These are phyloP conservation scores for Danielozyma ontarioensis DNA, from an alignment of 805 yeast genomes.

Conservation along the genomic window DNA sequence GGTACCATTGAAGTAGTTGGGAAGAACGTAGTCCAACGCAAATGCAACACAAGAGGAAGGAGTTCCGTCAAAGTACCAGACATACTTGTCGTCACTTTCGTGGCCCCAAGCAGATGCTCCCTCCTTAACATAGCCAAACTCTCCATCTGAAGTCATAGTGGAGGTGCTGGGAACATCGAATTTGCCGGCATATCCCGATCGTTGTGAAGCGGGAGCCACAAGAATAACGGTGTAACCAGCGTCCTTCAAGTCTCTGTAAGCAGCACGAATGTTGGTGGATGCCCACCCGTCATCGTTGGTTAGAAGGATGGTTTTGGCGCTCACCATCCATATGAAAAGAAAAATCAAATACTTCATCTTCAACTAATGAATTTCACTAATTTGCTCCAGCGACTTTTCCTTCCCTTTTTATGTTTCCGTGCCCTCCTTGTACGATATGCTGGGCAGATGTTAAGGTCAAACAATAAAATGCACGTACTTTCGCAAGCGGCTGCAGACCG, in stretches of 20 bases:
- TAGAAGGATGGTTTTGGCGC: conserved; percentile 14
- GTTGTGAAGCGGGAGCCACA: conserved; percentile 49
- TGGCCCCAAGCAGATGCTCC: conserved; percentile 57
- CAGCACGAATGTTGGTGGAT: conserved; percentile 18
- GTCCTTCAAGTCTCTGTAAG: conserved; percentile 13
- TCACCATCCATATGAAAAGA: too few relatives aligned
- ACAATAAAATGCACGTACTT: too few relatives aligned
- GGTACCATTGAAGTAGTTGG: conserved; percentile 13
- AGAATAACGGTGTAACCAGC: conserved; percentile 48
- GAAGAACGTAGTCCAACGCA: conserved; percentile 20
- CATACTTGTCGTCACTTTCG: conserved; percentile 31
- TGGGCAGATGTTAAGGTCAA: too few relatives aligned
- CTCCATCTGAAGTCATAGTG: conserved; percentile 40
- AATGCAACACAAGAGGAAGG: conserved; percentile 22
- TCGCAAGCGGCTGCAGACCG: too few relatives aligned
- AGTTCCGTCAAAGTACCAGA: conserved; percentile 27
- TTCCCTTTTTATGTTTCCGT: too few relatives aligned
- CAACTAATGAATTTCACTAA: too few relatives aligned
- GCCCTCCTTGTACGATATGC: too few relatives aligned
- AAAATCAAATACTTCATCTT: too few relatives aligned
- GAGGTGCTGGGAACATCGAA: conserved; percentile 38
- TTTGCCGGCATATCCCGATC: conserved; percentile 54
- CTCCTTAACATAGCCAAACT: conserved; percentile 40
- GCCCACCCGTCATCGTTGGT: conserved; percentile 18
- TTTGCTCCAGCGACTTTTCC: too few relatives aligned